Base-by-base conservation (phyloP, 495 filamentous ascomycete genomes). In the Lentithecium fluviatile region DNA sequence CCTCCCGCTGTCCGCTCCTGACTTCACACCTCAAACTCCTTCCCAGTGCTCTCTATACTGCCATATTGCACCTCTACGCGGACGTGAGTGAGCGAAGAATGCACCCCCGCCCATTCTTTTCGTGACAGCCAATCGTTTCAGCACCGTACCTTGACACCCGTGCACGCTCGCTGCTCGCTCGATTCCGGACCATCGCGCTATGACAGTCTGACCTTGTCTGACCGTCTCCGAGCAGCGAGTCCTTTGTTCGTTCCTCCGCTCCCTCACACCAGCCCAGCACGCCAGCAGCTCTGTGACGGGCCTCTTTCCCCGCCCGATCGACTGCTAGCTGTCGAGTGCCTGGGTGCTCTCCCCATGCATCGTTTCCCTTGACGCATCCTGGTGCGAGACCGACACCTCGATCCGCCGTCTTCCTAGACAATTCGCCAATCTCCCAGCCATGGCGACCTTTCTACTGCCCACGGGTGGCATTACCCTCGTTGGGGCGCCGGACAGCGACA, bases 111-210 rank as follows among this genome's bases (percentile, higher is more conserved):
- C 56, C 56, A 65, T 65, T 68, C 56, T 57, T 45, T 57, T 54
- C 60, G 60, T 64, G 60, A 61, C 65, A 58, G 25, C 65, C 65
- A 68, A 68, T 68, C 60, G 65, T 68, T 68, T 68, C 65, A 68
- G 56, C 60, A 34, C 32, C 59, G 50, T 37, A 58, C 60, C 53
- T 56, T 37, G 61, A 58, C 52, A 60, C 56, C 59, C 52, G 60
- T 59, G 56, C 48, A 49, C 56, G 23, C 12, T 13, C 56, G 23
- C 29, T 38, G 37, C 49, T 60, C 55, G 60, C 47, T 67, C 65
- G 37, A 58, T 63, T 64, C 43, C 54, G 59, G 40, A 50, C 47
- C 59, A 61, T 52, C 51, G 65, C 65, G 65, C 65, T 68, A 64
- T 64, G 65, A 68, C 65, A 64, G 52, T 64, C 65, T 68, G 65